These are phyloP conservation scores for Ophiostoma perfectum DNA, from an alignment of 2,329 filamentous ascomycete species.

Conservation along the genomic window DNA sequence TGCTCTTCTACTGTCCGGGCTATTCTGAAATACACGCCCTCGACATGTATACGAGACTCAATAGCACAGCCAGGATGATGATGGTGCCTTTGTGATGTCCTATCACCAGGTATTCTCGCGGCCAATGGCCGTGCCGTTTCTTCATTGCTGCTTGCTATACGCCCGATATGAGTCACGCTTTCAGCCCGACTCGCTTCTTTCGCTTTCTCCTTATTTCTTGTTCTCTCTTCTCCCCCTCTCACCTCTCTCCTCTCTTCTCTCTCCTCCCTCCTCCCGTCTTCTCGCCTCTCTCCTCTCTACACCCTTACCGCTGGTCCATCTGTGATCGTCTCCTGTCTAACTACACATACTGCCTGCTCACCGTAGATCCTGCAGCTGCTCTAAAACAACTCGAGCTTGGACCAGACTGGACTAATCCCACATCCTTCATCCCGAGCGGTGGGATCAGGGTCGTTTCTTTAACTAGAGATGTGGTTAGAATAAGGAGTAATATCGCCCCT, in stretches of 20 bases:
- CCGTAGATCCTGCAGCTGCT: not conserved
- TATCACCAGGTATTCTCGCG: not conserved
- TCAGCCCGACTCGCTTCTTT: not conserved
- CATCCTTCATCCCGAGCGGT: no score
- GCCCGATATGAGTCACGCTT: not conserved
- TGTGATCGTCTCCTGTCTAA: not conserved
- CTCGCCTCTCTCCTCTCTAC: not conserved
- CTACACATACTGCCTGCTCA: not conserved
- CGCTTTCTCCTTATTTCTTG: not conserved
- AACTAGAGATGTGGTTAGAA: not conserved
- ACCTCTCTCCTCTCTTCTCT: not conserved
- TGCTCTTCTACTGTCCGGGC: no score
- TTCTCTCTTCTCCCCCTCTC: not conserved
- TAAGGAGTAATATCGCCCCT: not conserved
- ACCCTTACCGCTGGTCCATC: not conserved
- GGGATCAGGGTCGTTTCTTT: no score
- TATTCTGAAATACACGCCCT: no score
- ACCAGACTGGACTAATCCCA: not conserved
- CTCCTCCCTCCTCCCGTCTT: not conserved
- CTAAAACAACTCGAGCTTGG: not conserved
- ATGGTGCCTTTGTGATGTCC: not conserved
- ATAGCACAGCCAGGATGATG: not conserved
- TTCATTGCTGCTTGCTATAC: not conserved
- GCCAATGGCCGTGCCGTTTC: not conserved
- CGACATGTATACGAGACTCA: not conserved